Percentiles rank a stretch among this genome's conserved stretches.
These are phyloP conservation scores for Gracilaria vermiculophylla DNA, from an alignment of 23 red algal species.

Conservation along the genomic window DNA sequence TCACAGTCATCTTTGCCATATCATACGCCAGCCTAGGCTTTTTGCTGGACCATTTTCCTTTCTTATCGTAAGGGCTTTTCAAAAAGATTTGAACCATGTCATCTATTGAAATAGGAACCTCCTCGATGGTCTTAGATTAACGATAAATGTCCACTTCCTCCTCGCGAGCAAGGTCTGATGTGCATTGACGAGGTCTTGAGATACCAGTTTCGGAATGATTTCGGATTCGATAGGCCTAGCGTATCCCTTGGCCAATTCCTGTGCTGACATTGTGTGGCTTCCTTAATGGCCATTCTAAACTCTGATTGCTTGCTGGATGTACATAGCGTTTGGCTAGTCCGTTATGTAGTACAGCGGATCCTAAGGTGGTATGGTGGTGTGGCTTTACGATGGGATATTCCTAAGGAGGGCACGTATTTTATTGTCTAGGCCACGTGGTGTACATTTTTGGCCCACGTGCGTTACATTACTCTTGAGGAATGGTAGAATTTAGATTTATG, in stretches of 20 bases:
- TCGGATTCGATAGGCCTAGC: background rate
- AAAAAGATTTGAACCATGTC: slow-evolving; percentile 2
- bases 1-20: background rate
- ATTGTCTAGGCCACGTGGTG: too few species aligned
- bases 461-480: too few species aligned
- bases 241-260: background rate
- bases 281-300: slow-evolving; percentile 1
- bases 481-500: too few species aligned
- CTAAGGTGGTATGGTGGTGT: too few species aligned
- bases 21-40: background rate
- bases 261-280: background rate
- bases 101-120: background rate
- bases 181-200: background rate
- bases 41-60: background rate
- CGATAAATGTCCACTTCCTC: too few species aligned
- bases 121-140: background rate
- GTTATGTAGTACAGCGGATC: too few species aligned
- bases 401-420: too few species aligned
- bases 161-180: background rate
- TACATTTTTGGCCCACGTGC: too few species aligned
- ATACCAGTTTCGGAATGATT: background rate
- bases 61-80: background rate
- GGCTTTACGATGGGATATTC: too few species aligned
- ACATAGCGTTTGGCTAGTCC: background rate
- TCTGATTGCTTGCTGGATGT: background rate